Percentiles rank a stretch among this genome's conserved stretches.
These are phyloP conservation scores for Periconia sp. DNA, from an alignment of 2,329 filamentous ascomycete species.

Conservation along the genomic window DNA sequence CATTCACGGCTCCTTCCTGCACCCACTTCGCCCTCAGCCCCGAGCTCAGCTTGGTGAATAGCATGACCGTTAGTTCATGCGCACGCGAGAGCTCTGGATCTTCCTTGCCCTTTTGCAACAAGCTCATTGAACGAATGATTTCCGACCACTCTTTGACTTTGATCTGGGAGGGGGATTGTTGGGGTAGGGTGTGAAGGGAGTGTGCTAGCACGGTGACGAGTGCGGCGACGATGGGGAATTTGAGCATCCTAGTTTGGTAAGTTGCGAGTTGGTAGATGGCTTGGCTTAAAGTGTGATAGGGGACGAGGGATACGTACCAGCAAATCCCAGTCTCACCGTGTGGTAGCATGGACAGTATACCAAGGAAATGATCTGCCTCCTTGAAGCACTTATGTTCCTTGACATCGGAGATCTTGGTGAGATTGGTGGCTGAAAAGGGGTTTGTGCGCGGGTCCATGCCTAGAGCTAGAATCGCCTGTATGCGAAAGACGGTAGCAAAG, in stretches of 20 bases:
- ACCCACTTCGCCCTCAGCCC: conserved; percentile 5
- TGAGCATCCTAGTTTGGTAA: conserved; percentile 12
- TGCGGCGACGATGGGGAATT: conserved; percentile 19
- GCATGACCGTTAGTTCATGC: conserved; percentile 14
- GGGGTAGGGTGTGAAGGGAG: conserved; percentile 12
- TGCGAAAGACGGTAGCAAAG: conserved; percentile 25
- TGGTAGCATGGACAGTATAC: conserved; percentile 18
- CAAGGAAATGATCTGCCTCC: conserved; percentile 21
- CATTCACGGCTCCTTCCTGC: not conserved
- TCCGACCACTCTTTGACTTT: conserved; percentile 13
- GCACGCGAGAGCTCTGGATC: conserved; percentile 15
- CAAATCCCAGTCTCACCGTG: conserved; percentile 23
- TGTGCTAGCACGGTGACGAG: conserved; percentile 24
- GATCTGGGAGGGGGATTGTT: conserved; percentile 2
- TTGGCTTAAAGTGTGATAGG: not conserved
- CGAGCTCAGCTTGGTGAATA: conserved; percentile 16
- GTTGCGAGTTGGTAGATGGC: not conserved
- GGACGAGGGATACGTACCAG: conserved; percentile 13
- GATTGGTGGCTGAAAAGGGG: conserved; percentile 18
- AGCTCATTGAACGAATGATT: conserved; percentile 13
- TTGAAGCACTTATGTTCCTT: conserved; percentile 15
- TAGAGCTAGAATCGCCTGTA: conserved; percentile 18
- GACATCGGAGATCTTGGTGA: conserved; percentile 15
- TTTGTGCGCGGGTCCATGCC: conserved; percentile 17
- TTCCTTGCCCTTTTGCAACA: conserved; percentile 10